These are phyloP conservation scores for Echium plantagineum DNA, from an alignment of 257 asterid genomes.

Conservation along the genomic window DNA sequence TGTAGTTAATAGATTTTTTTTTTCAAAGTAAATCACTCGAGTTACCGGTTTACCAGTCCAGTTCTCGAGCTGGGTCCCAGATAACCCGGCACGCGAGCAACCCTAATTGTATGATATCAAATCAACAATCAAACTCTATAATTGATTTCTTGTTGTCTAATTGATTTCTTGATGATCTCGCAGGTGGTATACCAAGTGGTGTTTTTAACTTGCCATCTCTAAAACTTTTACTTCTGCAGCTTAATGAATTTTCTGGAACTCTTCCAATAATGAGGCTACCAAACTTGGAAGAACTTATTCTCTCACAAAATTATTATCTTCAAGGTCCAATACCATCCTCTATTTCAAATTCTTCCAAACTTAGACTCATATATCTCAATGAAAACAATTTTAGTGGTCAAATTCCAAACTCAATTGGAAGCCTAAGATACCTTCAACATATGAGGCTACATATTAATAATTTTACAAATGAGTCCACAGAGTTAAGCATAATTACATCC, in stretches of 20 bases:
- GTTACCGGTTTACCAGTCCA: no score
- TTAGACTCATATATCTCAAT: constrained; percentile 2
- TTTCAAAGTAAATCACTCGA: no score
- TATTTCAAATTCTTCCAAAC: constrained; percentile 15
- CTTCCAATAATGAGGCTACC: constrained; percentile 6
- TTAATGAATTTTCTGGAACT: constrained; percentile 20
- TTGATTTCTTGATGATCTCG: not conserved
- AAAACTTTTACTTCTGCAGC: constrained; percentile 12
- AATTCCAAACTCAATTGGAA: constrained; percentile 25
- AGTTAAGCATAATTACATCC: constrained; percentile 6
- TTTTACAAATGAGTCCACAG: constrained; percentile 2
- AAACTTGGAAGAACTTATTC: not conserved
- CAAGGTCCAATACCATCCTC: constrained; percentile 20
- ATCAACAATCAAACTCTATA: no score
- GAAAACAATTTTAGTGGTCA: constrained; percentile 15
- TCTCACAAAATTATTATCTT: constrained; percentile 11
- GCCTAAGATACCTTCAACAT: constrained; percentile 10
- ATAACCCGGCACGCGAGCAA: no score
- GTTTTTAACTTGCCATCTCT: constrained; percentile 21
- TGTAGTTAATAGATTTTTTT: no score
- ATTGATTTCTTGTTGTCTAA: no score
- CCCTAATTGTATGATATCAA: no score
- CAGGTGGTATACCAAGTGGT: constrained; percentile 17
- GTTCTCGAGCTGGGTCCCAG: no score
- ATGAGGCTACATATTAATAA: constrained; percentile 12